Evolutionary conservation across 2,329 filamentous ascomycete species (phyloP).

Genomic region (Sarocladium oryzae): DNA sequence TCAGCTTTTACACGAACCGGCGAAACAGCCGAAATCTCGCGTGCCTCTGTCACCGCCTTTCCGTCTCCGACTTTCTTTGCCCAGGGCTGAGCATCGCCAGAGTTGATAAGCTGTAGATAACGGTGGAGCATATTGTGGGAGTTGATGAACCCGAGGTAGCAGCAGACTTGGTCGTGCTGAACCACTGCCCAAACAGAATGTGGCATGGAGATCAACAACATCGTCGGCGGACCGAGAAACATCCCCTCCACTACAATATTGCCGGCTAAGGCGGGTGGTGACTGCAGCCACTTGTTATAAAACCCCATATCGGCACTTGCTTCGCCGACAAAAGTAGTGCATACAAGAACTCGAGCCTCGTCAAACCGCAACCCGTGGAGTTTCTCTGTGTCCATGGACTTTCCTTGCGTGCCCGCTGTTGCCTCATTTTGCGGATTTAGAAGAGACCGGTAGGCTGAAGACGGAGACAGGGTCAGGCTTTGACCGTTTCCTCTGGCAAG

Average conservation of each 20-base stretch:
- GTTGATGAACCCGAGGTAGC: constrained; percentile 57
- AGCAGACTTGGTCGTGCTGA: constrained; percentile 61
- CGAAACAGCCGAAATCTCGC: constrained; percentile 35
- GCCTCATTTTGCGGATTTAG: constrained; percentile 19
- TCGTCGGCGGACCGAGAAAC: constrained; percentile 61
- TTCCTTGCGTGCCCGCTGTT: background rate
- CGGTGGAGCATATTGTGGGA: constrained; percentile 62
- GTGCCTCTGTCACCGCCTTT: constrained; percentile 48
- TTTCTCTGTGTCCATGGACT: constrained; percentile 28
- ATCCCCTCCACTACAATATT: constrained; percentile 61
- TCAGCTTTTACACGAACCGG: constrained; percentile 23
- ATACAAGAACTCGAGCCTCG: constrained; percentile 56
- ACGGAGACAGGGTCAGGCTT: constrained; percentile 43
- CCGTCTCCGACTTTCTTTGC: constrained; percentile 51
- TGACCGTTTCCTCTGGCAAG: constrained; percentile 48
- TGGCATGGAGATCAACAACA: constrained; percentile 61
- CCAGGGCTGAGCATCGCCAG: constrained; percentile 36
- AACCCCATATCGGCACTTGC: constrained; percentile 59
- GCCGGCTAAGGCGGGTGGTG: constrained; percentile 47
- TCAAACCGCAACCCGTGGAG: constrained; percentile 54
- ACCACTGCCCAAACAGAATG: constrained; percentile 57
- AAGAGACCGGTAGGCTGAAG: constrained; percentile 16
- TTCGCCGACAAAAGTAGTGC: constrained; percentile 60
- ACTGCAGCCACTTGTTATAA: constrained; percentile 60
- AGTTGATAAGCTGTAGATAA: constrained; percentile 51